These are phyloP conservation scores for Hypoxylon cercidicola DNA, from an alignment of 495 filamentous ascomycete species.

Conservation along the genomic window DNA sequence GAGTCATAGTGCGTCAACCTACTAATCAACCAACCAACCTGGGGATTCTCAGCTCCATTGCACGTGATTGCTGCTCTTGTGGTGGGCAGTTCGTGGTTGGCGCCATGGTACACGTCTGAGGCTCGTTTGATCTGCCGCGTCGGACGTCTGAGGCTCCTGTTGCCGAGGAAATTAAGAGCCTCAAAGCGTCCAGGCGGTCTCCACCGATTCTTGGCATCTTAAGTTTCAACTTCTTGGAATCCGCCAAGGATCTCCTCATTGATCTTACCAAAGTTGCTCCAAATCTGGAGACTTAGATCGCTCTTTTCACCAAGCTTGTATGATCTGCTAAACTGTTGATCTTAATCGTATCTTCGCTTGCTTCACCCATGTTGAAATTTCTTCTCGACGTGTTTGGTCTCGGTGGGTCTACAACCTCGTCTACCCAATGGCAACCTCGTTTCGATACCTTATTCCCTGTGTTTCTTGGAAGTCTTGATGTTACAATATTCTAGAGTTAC, in stretches of 20 bases:
- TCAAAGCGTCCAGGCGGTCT: conserved; percentile 27
- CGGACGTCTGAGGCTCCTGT: conserved; percentile 30
- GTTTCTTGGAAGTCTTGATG: conserved; percentile 23
- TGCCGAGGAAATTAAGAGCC: conserved; percentile 35
- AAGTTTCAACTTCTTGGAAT: conserved; percentile 36
- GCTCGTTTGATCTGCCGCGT: conserved; percentile 45
- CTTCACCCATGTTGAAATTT: conserved; percentile 13
- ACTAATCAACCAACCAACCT: background rate
- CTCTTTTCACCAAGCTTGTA: conserved; percentile 27
- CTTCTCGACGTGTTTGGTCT: conserved; percentile 35
- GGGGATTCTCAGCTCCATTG: background rate
- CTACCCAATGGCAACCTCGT: conserved; percentile 26
- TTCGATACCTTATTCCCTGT: conserved; percentile 25
- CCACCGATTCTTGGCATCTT: conserved; percentile 38
- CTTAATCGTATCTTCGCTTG: conserved; percentile 12
- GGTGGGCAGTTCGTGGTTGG: background rate
- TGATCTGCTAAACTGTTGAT: conserved; percentile 39
- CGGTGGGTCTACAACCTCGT: conserved; percentile 27
- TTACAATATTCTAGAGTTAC: conserved; percentile 5
- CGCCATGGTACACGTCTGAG: conserved; percentile 31
- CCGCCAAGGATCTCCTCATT: conserved; percentile 38
- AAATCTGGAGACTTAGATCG: conserved; percentile 26
- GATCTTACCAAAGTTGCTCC: conserved; percentile 31
- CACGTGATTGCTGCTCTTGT: conserved; percentile 22
- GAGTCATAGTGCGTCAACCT: conserved; percentile 6